Base-by-base conservation (phyloP, 768 basidiomycete species). In the Tricholoma sp. region DNA sequence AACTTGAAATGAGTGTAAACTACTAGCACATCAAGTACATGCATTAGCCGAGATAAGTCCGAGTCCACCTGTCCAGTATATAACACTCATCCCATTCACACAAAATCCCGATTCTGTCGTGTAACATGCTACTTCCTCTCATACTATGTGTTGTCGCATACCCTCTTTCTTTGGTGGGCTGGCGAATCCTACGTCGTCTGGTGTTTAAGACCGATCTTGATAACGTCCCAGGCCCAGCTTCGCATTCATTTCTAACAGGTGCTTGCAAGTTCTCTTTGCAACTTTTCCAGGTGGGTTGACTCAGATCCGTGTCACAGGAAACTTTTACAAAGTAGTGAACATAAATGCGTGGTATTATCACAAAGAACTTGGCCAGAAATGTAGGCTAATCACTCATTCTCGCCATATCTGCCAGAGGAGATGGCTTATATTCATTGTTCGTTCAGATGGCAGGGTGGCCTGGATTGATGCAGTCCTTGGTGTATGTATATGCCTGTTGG, bases 221-320 rank as follows among this genome's bases (percentile, higher is more conserved):
- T 47, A 72, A 73, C 54, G 60, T 76, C 32, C 72, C 72, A 4
- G 75, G 75, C 10, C 75, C 74, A 1, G 60, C 57, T 10, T 58
- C 66, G 3, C 50, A 55, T 1, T 74, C 73, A 3, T 69, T 71
- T 31, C 39, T 63, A 21, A 70, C 63, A 54, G 75, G 75, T 73
- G 29, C 19, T 14, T 22, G 11, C 1, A 5, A 5, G 10, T 21
- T 41, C 7, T 41, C 18, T 21, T 43, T 43, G 18, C 6, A n/a
- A 41, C 18, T 18, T 27, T 27, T 27, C 5, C 24, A 27, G 8
- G 8, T 32, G 6, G 31, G 2, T 29, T 8, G 29, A 4, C n/a
- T 18, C 18, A 7, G 11, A 46, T 12, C 21, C 21, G 3, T 24
- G 11, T 14, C 22, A 22, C 3, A 43, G 52, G 52, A 54, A 41